Percentiles rank a stretch among this genome's conserved stretches.
These are phyloP conservation scores for Suillus bovinus DNA, from an alignment of 768 basidiomycete species.

Conservation along the genomic window DNA sequence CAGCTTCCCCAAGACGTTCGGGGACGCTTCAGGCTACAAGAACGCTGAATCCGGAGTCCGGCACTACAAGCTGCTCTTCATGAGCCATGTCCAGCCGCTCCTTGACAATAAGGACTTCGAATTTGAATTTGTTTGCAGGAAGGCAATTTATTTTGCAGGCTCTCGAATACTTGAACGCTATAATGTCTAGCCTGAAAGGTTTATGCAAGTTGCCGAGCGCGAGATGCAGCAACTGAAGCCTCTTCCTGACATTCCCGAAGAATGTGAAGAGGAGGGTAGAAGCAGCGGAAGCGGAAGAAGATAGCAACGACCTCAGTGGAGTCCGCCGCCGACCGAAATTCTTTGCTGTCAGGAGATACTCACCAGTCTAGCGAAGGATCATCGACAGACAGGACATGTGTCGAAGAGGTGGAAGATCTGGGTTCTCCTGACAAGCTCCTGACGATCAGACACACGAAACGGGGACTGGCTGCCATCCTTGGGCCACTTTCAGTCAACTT, in stretches of 20 bases:
- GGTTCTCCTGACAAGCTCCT: constrained; percentile 1
- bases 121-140: constrained; percentile 5
- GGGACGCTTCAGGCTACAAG: constrained; percentile 22
- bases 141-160: constrained; percentile 17
- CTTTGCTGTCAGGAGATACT: not conserved
- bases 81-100: constrained; percentile 18
- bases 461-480: constrained; percentile 19
- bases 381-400: not conserved
- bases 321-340: not conserved
- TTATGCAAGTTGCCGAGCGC: constrained; percentile 31
- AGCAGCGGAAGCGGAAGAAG: constrained; percentile 5
- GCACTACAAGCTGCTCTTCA: constrained; percentile 25
- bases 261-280: not conserved
- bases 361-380: constrained; percentile 4
- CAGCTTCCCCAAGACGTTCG: constrained; percentile 24
- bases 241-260: constrained; percentile 24
- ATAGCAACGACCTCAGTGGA: not conserved
- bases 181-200: constrained; percentile 33
- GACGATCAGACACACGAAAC: constrained; percentile 6
- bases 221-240: constrained; percentile 30
- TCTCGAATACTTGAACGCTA: constrained; percentile 32
- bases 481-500: constrained; percentile 17
- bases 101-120: constrained; percentile 10
- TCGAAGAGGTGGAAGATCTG: constrained; percentile 1
- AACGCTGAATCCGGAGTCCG: constrained; percentile 22